These are phyloP conservation scores for Suhomyces faveliae DNA, from an alignment of 805 yeast genomes.

Conservation along the genomic window DNA sequence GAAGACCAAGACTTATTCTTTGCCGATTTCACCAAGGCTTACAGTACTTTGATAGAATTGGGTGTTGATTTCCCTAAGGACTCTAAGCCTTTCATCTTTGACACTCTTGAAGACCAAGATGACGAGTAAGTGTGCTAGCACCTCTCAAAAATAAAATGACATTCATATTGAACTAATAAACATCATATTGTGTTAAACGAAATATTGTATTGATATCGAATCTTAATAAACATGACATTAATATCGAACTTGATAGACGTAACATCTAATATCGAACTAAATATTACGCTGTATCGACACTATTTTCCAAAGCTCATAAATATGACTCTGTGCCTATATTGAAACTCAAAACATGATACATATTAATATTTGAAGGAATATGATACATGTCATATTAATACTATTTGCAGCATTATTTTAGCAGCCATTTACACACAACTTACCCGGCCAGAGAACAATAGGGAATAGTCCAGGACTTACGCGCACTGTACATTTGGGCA, in stretches of 20 bases:
- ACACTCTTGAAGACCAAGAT: constrained; percentile 70
- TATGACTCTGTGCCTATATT: too few species aligned
- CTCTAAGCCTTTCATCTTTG: constrained; percentile 46
- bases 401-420: background rate
- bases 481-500: background rate
- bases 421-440: background rate
- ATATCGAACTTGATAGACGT: too few species aligned
- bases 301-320: too few species aligned
- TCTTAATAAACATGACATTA: too few species aligned
- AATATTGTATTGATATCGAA: too few species aligned
- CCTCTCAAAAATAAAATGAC: too few species aligned
- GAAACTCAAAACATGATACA: too few species aligned
- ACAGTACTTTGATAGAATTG: constrained; percentile 45
- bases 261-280: too few species aligned
- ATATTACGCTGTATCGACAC: too few species aligned
- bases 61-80: constrained; percentile 51
- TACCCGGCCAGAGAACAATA: constrained; percentile 8
- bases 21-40: constrained; percentile 48
- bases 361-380: background rate
- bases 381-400: background rate
- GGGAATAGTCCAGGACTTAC: background rate
- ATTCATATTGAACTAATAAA: too few species aligned
- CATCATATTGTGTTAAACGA: too few species aligned
- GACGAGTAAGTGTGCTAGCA: background rate
- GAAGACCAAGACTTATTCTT: constrained; percentile 49